phyloP scores from a whole-genome alignment of 164 flowering plant genomes.

The Tetracentron sinense region DNA sequence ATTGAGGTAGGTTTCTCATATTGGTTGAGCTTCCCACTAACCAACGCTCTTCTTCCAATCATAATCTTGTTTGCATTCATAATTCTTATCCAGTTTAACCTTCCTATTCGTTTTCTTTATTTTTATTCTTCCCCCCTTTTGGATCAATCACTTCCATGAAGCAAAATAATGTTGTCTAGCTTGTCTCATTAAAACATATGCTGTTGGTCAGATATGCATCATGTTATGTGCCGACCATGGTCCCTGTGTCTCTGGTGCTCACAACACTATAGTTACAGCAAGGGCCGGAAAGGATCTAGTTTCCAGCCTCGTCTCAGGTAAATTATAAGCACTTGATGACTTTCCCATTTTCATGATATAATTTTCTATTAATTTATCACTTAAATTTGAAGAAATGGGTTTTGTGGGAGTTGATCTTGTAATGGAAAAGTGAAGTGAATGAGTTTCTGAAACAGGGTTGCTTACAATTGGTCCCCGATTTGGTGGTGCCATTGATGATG shows the following conservation, averaged over 20 bases:
- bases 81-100: too few relatives aligned
- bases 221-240: too few relatives aligned
- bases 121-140: too few relatives aligned
- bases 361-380: too few relatives aligned
- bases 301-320: conserved; percentile 96
- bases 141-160: too few relatives aligned
- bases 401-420: background rate
- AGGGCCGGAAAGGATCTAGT: conserved; percentile 98
- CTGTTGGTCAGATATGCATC: conserved; percentile 71
- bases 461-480: too few relatives aligned
- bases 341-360: background rate
- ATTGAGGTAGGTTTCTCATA: conserved; percentile 42
- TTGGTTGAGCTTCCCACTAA: too few relatives aligned
- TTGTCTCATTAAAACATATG: conserved; percentile 6
- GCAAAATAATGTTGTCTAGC: too few relatives aligned
- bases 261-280: conserved; percentile 87
- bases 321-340: background rate
- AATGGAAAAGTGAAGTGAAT: background rate
- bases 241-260: conserved; percentile 88
- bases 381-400: background rate
- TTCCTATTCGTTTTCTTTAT: background rate
- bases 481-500: too few relatives aligned
- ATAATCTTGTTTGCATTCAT: background rate
- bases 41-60: background rate
- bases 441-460: conserved; percentile 59